Evolutionary conservation across 306 rosid species (phyloP), one percentile per base, ranked within the genome.

Genomic region (Ziziphus jujuba): DNA sequence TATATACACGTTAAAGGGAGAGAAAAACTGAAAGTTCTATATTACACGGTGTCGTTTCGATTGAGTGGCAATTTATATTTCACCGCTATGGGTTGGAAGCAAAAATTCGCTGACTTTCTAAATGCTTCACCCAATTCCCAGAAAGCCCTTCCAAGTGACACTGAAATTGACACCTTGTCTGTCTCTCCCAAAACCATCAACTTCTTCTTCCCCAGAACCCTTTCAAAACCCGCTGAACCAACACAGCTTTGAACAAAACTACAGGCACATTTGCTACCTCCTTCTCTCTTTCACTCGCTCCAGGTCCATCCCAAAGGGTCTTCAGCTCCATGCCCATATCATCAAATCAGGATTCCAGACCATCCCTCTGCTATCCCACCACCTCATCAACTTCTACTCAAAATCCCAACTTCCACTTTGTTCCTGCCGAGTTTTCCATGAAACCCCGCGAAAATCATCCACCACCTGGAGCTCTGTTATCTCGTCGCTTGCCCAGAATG

Each of bases 391-490:
- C 76, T 80, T 90, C 48, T 87, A 92, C 76, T 86, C 96, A 56
- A 92, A 87, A 70, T 65, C 84, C 65, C 87, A 83, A 45, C 79
- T 86, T 1, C 93, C 97, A 5, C 66, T 75, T 28, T 67, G 68
- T 20, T 80, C 91, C n/a, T 60, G 44, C 69, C 75, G 68, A 69
- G 72, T 85, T 55, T 89, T 87, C 59, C 55, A 84, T 7, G 83
- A 83, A 16, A 59, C 85, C 11, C 81, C 89, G 0, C 69, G 36
- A 0, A 78, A 65, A 33, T 78, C 93, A 0, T 56, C 88, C 52
- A 86, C 97, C 31, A 92, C 95, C 25, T 87, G 93, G 97, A 89
- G 97, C 70, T 89, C 98, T 2, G 67, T 86, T 15, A 84, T 87
- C 63, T 86, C 98, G 23, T 81, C 91, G 3, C 83, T 87, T 50